Evolutionary conservation across 2,329 filamentous ascomycete species (phyloP).

Genomic region (Aureobasidium sp.): DNA sequence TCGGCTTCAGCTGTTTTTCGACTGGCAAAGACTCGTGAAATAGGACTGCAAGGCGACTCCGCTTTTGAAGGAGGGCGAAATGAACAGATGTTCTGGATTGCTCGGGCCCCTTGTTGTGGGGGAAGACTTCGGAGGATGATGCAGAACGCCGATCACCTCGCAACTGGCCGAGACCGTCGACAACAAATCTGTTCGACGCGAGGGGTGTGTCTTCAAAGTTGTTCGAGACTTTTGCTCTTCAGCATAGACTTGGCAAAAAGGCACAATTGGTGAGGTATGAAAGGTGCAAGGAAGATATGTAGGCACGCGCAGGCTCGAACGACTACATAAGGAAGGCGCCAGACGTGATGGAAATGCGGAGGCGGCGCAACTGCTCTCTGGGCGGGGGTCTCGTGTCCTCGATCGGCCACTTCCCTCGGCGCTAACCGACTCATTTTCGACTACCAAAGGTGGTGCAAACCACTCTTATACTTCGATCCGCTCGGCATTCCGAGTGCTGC

Average conservation of each 20-base stretch:
- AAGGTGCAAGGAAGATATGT: not conserved
- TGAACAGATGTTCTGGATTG: conserved; percentile 13
- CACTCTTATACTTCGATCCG: not conserved
- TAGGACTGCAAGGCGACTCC: conserved; percentile 7
- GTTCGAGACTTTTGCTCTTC: not conserved
- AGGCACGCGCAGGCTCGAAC: not conserved
- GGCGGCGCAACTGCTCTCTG: conserved; percentile 1
- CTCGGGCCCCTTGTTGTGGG: conserved; percentile 11
- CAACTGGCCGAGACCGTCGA: not conserved
- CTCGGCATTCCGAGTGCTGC: not conserved
- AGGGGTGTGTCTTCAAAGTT: not conserved
- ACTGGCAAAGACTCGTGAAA: not conserved
- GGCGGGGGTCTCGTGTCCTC: conserved; percentile 11
- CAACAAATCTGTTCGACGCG: not conserved
- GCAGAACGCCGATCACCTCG: conserved; percentile 11
- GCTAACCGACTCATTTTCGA: not conserved
- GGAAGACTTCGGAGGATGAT: conserved; percentile 2
- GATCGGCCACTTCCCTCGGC: conserved; percentile 8
- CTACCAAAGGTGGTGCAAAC: conserved; percentile 1
- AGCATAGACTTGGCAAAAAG: not conserved
- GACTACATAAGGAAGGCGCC: not conserved
- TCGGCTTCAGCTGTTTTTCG: not conserved
- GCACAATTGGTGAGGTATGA: not conserved
- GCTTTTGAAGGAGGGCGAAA: conserved; percentile 1
- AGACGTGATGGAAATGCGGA: conserved; percentile 11